Evolutionary conservation across 1,284 basidiomycete genomes (phyloP), one percentile per base, ranked within the genome.

Genomic region (Fomitopsis betulina): DNA sequence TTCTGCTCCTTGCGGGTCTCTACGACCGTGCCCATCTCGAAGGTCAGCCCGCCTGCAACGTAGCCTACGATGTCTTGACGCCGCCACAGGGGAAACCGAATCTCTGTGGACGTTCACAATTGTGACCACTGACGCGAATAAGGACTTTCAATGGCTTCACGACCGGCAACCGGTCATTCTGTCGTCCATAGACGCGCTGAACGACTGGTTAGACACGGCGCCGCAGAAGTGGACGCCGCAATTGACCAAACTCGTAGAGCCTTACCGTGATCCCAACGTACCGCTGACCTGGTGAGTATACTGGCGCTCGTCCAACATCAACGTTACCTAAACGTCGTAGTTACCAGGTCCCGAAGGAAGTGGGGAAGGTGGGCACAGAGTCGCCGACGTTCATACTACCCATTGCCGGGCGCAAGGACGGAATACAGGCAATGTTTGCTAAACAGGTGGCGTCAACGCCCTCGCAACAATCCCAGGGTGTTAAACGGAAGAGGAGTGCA

Each of bases 101-200:
- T 82, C 85, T 0, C 74, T 93, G 0, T 92, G 86, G 76, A 92
- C 92, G 0, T 98, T 94, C 70, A 90, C 92, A 0, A 93, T 98
- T 58, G 85, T 98, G 51, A 98, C 96, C 0, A 95, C 93, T 0
- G 74, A 80, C 12, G 88, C 91, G 1, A 82, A 81, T 67, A 80
- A 81, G 57, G 79, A 85, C 10, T 78, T 93, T 56, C 74, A 76
- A 10, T 94, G 91, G 89, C 77, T 96, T 33, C 96, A 98, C 71
- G 92, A 96, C 67, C 86, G 96, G 17, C 95, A 96, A 76, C 96
- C 96, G 3, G 91, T 95, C 54, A 89, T 98, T 53, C 80, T 98
- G 2, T 78, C 84, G 2, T 78, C 79, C 0, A 68, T 76, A 49
- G 78, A 84, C 4, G 86, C 89, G 6, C 76, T 95, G 39, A 68